Evolutionary conservation across 495 filamentous ascomycete genomes (phyloP), one percentile per base, ranked within the genome.

Genomic region (Penicillium ucsense): DNA sequence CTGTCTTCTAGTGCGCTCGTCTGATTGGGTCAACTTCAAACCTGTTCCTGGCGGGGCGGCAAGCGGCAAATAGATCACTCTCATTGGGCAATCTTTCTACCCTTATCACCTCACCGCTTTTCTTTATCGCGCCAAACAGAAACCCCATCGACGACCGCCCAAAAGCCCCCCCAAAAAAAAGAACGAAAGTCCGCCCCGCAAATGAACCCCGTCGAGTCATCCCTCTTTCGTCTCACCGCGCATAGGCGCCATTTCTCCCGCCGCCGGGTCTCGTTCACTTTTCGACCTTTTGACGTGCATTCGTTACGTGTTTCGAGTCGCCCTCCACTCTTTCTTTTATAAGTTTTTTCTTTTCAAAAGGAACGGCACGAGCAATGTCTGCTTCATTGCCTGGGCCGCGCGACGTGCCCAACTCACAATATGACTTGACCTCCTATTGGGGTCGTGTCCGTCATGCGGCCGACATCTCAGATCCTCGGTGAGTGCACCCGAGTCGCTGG

Each of bases 391-490:
- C 90, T 38, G 92, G 92, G 48, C 80, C 68, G 48, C 82, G 91
- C 56, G 86, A 92, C 56, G 77, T 94, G 30, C 92, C 92, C 48
- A 76, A 80, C 42, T 97, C 92, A 12, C 89, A 88, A 64, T 91
- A 95, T 73, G 84, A 98, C 61, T 75, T 97, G 59, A 80, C 66
- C 56, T 95, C 89, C 45, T 98, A 98, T 70, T 91, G 86, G 88
- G 92, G 92, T 38, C 84, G 92, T 9, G 94, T 98, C 52, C 78
- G 79, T 61, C 92, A 98, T 70, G 83, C 89, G 3, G 86, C 84
- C 8, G 83, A 91, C 57, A 81, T 98, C 51, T 82, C 89, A 62
- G 92, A 98, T 73, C 92, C 92, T 51, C 91, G 90, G 92, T 98
- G 75, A 82, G 84, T 65, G 56, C 45, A 44, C 41, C 29, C 35